phyloP scores from a whole-genome alignment of 1,284 basidiomycete species.

The Xerocomus nothofagi region DNA sequence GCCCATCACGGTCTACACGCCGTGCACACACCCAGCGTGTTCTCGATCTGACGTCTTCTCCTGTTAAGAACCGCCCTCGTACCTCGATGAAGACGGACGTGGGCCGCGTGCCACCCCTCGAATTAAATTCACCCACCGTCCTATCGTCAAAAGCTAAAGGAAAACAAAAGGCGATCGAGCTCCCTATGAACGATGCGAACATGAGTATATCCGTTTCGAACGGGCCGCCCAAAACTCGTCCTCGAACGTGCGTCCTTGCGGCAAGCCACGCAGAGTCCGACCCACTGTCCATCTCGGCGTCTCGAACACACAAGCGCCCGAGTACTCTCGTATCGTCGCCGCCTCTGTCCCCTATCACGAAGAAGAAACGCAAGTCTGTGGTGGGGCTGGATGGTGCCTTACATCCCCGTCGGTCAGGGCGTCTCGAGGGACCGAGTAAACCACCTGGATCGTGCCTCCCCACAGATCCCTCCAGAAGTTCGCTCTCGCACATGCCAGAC shows the following conservation, averaged over 20 bases:
- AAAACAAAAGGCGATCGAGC: conserved; percentile 38
- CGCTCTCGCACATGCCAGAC: background rate
- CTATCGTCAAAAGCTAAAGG: conserved; percentile 34
- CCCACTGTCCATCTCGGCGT: conserved; percentile 10
- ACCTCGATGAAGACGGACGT: conserved; percentile 13
- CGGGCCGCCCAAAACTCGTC: conserved; percentile 13
- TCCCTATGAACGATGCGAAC: conserved; percentile 27
- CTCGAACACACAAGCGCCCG: conserved; percentile 20
- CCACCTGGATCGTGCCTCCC: conserved; percentile 8
- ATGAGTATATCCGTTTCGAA: conserved; percentile 13
- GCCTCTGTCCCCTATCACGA: conserved; percentile 18
- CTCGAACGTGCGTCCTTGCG: conserved; percentile 3
- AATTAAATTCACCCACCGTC: conserved; percentile 1
- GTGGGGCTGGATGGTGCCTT: conserved; percentile 7
- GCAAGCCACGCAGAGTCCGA: conserved; percentile 12
- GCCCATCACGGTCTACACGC: conserved; percentile 63
- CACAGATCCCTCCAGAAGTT: background rate
- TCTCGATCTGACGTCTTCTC: conserved; percentile 37
- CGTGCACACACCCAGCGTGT: conserved; percentile 56
- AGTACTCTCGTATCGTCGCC: conserved; percentile 16
- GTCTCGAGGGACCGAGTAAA: conserved; percentile 23
- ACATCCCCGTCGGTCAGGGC: conserved; percentile 24
- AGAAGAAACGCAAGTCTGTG: conserved; percentile 29
- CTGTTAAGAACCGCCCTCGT: conserved; percentile 12
- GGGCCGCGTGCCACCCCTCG: conserved; percentile 9